Conservation (phyloP, 225 moss, liverwort and hornwort genomes). For the Sphagnum contortum region DNA sequence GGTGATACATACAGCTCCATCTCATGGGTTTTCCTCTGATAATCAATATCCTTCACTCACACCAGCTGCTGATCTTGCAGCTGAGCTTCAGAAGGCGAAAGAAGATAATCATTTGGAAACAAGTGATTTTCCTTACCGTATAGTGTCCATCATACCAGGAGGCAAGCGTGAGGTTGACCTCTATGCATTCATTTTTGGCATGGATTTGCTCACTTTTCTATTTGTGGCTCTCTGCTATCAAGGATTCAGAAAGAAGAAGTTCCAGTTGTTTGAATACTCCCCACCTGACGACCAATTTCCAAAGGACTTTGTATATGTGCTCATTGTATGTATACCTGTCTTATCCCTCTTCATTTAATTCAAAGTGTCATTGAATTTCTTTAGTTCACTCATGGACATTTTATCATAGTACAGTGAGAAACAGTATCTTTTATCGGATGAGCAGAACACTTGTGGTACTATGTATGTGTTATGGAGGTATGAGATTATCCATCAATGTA, state of each 20-base stretch:
- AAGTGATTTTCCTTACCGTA: slow-evolving; percentile 70
- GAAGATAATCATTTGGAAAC: slow-evolving; percentile 65
- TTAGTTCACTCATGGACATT: no score
- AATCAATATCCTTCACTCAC: slow-evolving; percentile 71
- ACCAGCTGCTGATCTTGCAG: slow-evolving; percentile 84
- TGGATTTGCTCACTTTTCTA: slow-evolving; percentile 72
- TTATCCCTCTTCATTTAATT: neutral
- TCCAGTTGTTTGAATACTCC: slow-evolving; percentile 46
- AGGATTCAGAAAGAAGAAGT: slow-evolving; percentile 33
- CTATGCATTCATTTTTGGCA: slow-evolving; percentile 92
- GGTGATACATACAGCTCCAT: slow-evolving; percentile 87
- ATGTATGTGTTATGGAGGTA: no score
- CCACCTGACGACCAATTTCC: slow-evolving; percentile 77
- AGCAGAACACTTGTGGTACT: no score
- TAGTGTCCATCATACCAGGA: slow-evolving; percentile 84
- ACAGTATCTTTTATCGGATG: no score
- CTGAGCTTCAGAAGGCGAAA: slow-evolving; percentile 69
- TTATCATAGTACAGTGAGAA: no score
- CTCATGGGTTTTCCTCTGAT: slow-evolving; percentile 32
- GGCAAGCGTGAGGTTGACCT: slow-evolving; percentile 95
- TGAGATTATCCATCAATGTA: no score
- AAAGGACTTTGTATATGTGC: slow-evolving; percentile 61
- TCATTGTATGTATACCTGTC: slow-evolving; percentile 44
- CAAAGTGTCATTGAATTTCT: no score
- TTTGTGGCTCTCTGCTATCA: slow-evolving; percentile 76